phyloP scores from a whole-genome alignment of 1,284 basidiomycete species.

The Melampsora abietis-canadensis region DNA sequence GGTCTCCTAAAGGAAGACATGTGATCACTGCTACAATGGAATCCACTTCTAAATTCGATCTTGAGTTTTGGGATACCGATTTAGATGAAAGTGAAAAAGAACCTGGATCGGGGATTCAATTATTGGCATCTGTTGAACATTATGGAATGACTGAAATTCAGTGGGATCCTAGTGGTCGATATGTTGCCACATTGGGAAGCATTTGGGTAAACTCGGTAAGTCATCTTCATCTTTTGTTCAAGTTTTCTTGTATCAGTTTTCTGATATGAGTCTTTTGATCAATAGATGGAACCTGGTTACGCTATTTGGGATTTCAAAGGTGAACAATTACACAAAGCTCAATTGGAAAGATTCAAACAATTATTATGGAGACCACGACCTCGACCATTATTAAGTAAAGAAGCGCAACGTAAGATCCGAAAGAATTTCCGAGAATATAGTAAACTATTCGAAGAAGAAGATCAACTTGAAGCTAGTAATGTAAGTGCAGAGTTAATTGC shows the following conservation, averaged over 20 bases:
- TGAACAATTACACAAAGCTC: constrained; percentile 78
- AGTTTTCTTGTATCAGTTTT: neutral
- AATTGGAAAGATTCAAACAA: constrained; percentile 92
- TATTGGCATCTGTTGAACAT: constrained; percentile 81
- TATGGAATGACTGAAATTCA: constrained; percentile 97
- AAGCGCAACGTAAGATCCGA: constrained; percentile 81
- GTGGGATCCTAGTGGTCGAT: constrained; percentile 96
- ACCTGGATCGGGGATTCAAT: constrained; percentile 74
- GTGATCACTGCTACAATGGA: constrained; percentile 94
- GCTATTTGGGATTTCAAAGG: constrained; percentile 98
- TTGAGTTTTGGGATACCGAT: constrained; percentile 99
- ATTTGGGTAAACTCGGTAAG: constrained; percentile 89
- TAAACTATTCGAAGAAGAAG: constrained; percentile 90
- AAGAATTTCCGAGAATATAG: constrained; percentile 90
- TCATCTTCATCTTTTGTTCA: constrained; percentile 34
- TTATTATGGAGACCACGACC: constrained; percentile 97
- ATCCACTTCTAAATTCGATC: constrained; percentile 88
- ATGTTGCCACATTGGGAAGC: constrained; percentile 87
- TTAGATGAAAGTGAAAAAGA: constrained; percentile 68
- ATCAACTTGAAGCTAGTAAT: constrained; percentile 89
- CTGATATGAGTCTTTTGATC: neutral
- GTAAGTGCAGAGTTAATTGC: constrained; percentile 91
- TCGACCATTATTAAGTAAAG: constrained; percentile 77
- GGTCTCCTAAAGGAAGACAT: constrained; percentile 95
- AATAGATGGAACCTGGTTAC: constrained; percentile 89